Evolutionary conservation across 1,139 yeast species (phyloP).

Genomic region (Sugiyamaella xylanicola): DNA sequence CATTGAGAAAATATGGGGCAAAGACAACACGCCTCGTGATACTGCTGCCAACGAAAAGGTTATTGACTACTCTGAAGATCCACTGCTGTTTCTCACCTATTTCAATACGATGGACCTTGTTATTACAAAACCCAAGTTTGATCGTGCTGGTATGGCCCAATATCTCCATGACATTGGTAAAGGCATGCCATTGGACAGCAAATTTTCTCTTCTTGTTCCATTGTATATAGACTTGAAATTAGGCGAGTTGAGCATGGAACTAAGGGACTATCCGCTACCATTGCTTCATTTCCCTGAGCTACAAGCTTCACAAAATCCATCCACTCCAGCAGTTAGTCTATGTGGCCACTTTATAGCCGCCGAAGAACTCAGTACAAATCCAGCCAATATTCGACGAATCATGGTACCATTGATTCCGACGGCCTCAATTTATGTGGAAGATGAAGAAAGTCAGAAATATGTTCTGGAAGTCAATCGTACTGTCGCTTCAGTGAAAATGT

Average conservation of each 20-base stretch:
- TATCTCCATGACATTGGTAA: slow-evolving; percentile 76
- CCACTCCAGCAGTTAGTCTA: slow-evolving; percentile 41
- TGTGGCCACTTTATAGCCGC: slow-evolving; percentile 58
- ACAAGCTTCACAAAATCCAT: slow-evolving; percentile 42
- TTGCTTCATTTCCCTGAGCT: slow-evolving; percentile 47
- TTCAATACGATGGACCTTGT: slow-evolving; percentile 60
- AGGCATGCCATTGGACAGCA: slow-evolving; percentile 72
- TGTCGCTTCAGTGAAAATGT: slow-evolving; percentile 72
- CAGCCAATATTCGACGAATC: slow-evolving; percentile 58
- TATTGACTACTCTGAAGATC: slow-evolving; percentile 58
- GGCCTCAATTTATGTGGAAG: slow-evolving; percentile 38
- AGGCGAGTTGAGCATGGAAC: slow-evolving; percentile 55
- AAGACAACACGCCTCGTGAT: slow-evolving; percentile 47
- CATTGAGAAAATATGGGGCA: slow-evolving; percentile 55
- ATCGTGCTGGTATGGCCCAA: slow-evolving; percentile 54
- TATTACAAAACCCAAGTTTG: slow-evolving; percentile 59
- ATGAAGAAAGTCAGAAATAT: slow-evolving; percentile 49
- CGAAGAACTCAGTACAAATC: slow-evolving; percentile 52
- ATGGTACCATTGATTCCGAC: slow-evolving; percentile 63
- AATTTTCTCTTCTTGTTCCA: slow-evolving; percentile 72
- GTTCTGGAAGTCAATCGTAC: slow-evolving; percentile 73
- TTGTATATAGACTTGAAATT: slow-evolving; percentile 52
- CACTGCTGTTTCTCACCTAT: slow-evolving; percentile 64
- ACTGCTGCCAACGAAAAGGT: slow-evolving; percentile 55
- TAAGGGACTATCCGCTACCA: slow-evolving; percentile 74